Conservation (phyloP, 345 rosid species). For the Eucalyptus pauciflora region DNA sequence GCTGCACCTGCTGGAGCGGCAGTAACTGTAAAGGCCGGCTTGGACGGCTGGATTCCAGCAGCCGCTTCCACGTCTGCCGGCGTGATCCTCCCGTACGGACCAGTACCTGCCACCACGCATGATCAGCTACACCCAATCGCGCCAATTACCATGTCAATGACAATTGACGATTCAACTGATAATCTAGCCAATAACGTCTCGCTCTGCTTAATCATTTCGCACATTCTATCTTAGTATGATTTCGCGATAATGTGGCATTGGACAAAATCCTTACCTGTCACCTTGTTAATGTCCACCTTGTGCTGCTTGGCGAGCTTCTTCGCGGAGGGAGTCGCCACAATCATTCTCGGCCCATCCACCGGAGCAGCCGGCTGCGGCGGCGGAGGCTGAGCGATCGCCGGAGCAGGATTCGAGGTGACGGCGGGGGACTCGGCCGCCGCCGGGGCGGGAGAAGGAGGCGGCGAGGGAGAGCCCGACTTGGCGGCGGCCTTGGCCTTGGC, state of each 20-base stretch:
- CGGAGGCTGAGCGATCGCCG: constrained; percentile 24
- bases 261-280: constrained; percentile 22
- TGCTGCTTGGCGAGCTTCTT: constrained; percentile 90
- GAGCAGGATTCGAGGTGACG: constrained; percentile 37
- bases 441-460: constrained; percentile 1
- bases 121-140: not conserved
- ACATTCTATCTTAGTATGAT: not conserved
- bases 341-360: constrained; percentile 35
- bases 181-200: not conserved
- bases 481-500: constrained; percentile 67
- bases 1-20: constrained; percentile 11
- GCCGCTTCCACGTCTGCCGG: constrained; percentile 75
- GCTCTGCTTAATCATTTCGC: not conserved
- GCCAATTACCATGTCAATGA: not conserved
- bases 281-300: constrained; percentile 57
- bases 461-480: constrained; percentile 16
- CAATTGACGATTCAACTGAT: not conserved
- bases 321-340: constrained; percentile 68
- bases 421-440: constrained; percentile 1
- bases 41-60: constrained; percentile 57
- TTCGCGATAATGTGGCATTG: not conserved
- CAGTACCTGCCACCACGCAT: constrained; percentile 30
- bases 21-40: constrained; percentile 16
- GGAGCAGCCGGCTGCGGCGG: constrained; percentile 33
- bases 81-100: constrained; percentile 72